Evolutionary conservation across 2,329 filamentous ascomycete species (phyloP).

Genomic region (Huntiella savannae): DNA sequence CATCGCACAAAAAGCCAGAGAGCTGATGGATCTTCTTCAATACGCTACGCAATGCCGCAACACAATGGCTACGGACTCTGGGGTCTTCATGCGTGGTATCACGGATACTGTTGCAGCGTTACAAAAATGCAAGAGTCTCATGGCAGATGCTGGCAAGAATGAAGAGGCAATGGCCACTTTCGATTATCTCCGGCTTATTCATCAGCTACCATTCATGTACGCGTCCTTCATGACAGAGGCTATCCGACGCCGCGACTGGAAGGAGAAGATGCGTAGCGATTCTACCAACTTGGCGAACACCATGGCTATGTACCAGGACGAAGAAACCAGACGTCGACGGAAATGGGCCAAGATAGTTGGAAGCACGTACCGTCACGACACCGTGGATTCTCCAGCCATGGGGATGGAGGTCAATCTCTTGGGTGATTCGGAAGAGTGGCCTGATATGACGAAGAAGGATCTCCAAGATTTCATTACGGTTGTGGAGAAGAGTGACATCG

Average conservation of each 20-base stretch:
- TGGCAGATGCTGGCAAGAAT: slow-evolving; percentile 51
- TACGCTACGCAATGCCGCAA: slow-evolving; percentile 49
- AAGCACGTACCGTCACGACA: slow-evolving; percentile 48
- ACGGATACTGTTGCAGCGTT: slow-evolving; percentile 36
- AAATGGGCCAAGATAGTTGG: slow-evolving; percentile 82
- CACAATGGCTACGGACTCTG: slow-evolving; percentile 41
- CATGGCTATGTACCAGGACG: slow-evolving; percentile 78
- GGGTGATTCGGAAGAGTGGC: slow-evolving; percentile 70
- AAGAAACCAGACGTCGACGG: slow-evolving; percentile 71
- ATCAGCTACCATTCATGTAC: slow-evolving; percentile 74
- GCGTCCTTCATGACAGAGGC: slow-evolving; percentile 76
- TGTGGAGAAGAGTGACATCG: slow-evolving; percentile 44
- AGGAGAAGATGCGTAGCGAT: slow-evolving; percentile 73
- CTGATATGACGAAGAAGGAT: slow-evolving; percentile 54
- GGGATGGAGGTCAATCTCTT: slow-evolving; percentile 73
- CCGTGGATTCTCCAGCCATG: slow-evolving; percentile 47
- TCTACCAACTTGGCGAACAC: slow-evolving; percentile 80
- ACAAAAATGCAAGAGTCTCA: slow-evolving; percentile 35
- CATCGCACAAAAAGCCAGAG: slow-evolving; percentile 33
- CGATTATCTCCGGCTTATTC: slow-evolving; percentile 59
- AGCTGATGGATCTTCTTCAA: slow-evolving; percentile 42
- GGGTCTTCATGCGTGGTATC: slow-evolving; percentile 64
- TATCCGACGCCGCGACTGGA: slow-evolving; percentile 74
- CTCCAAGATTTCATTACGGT: slow-evolving; percentile 53
- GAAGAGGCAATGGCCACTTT: slow-evolving; percentile 65